Percentiles rank a stretch among this genome's conserved stretches.
These are phyloP conservation scores for Trichophyton schoenleinii DNA, from an alignment of 2,329 filamentous ascomycete species.

Conservation along the genomic window DNA sequence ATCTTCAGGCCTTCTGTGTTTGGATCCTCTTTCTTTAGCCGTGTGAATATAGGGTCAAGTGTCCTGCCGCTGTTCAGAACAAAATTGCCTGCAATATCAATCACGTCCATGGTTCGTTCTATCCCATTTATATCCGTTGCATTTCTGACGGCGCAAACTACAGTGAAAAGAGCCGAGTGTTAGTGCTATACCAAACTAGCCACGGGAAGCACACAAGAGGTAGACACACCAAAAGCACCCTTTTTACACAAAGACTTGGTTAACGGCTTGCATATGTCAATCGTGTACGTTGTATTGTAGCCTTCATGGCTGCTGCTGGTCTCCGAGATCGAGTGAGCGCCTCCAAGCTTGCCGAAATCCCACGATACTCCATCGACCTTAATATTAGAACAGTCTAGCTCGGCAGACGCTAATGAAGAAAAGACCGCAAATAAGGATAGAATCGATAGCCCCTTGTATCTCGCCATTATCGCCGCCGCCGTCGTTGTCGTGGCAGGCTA, in stretches of 20 bases:
- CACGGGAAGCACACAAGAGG: not conserved
- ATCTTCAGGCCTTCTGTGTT: conserved; percentile 59
- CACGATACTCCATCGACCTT: conserved; percentile 19
- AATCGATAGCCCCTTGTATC: conserved; percentile 1
- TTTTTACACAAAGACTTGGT: conserved; percentile 32
- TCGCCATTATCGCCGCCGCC: not conserved
- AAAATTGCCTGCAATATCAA: conserved; percentile 22
- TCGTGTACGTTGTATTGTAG: conserved; percentile 65
- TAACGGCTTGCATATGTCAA: conserved; percentile 62
- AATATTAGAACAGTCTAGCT: conserved; percentile 19
- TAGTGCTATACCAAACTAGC: not conserved
- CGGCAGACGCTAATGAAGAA: conserved; percentile 10
- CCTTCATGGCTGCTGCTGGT: conserved; percentile 14
- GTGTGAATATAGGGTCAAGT: conserved; percentile 47
- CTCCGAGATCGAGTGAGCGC: conserved; percentile 16
- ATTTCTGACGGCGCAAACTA: conserved; percentile 15
- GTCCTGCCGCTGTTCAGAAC: conserved; percentile 11
- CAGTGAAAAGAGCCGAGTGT: not conserved
- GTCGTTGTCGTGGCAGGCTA: not conserved
- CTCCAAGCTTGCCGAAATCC: conserved; percentile 19
- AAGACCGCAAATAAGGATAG: conserved; percentile 13
- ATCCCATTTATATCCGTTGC: conserved; percentile 15
- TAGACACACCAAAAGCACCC: conserved; percentile 11
- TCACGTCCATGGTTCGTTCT: conserved; percentile 17
- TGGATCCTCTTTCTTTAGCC: conserved; percentile 50